A percentile compares a stretch with the other conserved stretches of the same genome.
These are phyloP conservation scores for Torrubiellomyces zombiae DNA, from an alignment of 2,329 filamentous ascomycete species.

Conservation along the genomic window DNA sequence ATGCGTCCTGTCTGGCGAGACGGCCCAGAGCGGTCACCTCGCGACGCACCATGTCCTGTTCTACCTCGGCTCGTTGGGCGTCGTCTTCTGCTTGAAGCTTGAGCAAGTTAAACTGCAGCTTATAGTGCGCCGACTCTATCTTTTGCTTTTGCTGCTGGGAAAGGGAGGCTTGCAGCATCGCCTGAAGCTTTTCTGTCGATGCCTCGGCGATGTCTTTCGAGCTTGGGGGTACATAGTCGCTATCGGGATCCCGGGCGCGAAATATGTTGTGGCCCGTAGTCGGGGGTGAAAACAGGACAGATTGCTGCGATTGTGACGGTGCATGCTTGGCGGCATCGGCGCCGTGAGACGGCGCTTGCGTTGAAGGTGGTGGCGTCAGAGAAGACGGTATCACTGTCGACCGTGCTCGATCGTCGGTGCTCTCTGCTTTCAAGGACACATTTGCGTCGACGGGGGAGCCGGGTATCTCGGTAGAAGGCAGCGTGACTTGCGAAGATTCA, in stretches of 20 bases:
- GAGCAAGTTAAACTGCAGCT: constrained; percentile 74
- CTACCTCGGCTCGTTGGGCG: constrained; percentile 72
- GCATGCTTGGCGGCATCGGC: constrained; percentile 11
- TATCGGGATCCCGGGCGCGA: constrained; percentile 12
- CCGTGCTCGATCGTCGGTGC: constrained; percentile 26
- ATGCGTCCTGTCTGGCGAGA: constrained; percentile 38
- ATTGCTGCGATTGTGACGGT: constrained; percentile 26
- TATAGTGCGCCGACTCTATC: constrained; percentile 77
- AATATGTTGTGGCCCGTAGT: constrained; percentile 24
- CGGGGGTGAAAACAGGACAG: constrained; percentile 36
- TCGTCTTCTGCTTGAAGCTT: constrained; percentile 73
- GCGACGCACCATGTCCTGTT: constrained; percentile 77
- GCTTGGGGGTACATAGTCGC: constrained; percentile 30
- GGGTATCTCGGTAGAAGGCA: constrained; percentile 41
- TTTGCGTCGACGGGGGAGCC: constrained; percentile 33
- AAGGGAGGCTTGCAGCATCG: constrained; percentile 36
- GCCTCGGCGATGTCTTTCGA: constrained; percentile 34
- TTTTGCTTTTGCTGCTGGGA: constrained; percentile 46
- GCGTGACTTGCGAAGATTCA: constrained; percentile 31
- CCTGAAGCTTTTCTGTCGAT: constrained; percentile 36
- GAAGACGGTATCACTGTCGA: constrained; percentile 39
- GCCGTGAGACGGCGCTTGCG: constrained; percentile 25
- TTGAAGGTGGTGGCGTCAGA: constrained; percentile 39
- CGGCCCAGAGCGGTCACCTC: constrained; percentile 80
- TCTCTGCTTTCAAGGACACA: constrained; percentile 32